Evolutionary conservation across 2,329 filamentous ascomycete species (phyloP).

Genomic region (Neophaeococcomyces mojaviensis): DNA sequence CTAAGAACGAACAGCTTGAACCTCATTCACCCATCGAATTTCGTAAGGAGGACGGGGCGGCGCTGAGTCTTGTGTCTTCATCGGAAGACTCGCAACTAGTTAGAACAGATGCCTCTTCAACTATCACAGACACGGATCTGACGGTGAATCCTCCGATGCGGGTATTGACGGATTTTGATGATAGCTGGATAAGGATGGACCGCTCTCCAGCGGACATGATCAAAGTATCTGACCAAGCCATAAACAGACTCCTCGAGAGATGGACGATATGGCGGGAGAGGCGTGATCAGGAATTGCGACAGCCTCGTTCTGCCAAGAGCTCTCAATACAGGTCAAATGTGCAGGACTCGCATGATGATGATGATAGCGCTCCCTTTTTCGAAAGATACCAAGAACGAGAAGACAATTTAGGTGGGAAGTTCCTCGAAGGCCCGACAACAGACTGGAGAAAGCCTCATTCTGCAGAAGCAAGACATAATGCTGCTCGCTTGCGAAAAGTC

Average conservation of each 20-base stretch:
- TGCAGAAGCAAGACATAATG: conserved; percentile 29
- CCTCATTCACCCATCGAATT: conserved; percentile 9
- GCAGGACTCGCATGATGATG: conserved; percentile 20
- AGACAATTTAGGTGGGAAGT: conserved; percentile 25
- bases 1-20: conserved; percentile 29
- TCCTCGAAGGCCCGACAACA: conserved; percentile 29
- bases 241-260: conserved; percentile 27
- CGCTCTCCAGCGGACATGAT: conserved; percentile 34
- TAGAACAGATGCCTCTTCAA: neutral
- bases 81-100: conserved; percentile 2
- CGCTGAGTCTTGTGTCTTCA: neutral
- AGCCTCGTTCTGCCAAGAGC: neutral
- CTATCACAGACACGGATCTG: neutral
- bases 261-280: conserved; percentile 24
- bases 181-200: conserved; percentile 28
- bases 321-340: conserved; percentile 18
- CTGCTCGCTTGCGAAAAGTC: conserved; percentile 25
- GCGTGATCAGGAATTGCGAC: conserved; percentile 15
- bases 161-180: conserved; percentile 29
- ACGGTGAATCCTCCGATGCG: conserved; percentile 24
- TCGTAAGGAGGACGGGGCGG: conserved; percentile 8
- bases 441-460: conserved; percentile 33
- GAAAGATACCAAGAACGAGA: conserved; percentile 25
- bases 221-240: conserved; percentile 28
- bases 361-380: conserved; percentile 17